Percentiles rank a stretch among this genome's conserved stretches.
Conservation (phyloP, 2,329 filamentous ascomycete species). For the Xylariomycetidae sp. region DNA sequence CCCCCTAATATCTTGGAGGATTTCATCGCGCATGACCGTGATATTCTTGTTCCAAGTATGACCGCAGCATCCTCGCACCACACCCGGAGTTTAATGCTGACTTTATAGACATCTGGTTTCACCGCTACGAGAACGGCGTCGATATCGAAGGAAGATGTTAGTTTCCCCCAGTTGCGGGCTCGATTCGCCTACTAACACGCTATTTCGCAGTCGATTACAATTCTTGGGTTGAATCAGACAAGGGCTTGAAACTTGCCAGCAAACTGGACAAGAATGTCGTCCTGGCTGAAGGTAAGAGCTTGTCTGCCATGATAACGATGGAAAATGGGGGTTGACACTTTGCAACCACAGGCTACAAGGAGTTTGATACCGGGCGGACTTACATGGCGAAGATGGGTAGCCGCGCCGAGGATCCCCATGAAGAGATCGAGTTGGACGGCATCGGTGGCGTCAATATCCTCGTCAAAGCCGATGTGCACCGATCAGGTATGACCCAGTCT, state of each 20-base stretch:
- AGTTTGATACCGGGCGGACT: conserved; percentile 83
- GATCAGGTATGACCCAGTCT: conserved; percentile 65
- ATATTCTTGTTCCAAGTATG: conserved; percentile 92
- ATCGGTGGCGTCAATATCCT: conserved; percentile 96
- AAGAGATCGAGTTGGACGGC: conserved; percentile 87
- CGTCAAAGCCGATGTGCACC: conserved; percentile 95
- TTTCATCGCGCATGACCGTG: conserved; percentile 87
- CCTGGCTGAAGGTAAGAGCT: conserved; percentile 71
- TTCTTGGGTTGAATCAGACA: conserved; percentile 93
- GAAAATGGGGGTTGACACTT: background rate
- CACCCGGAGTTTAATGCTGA: conserved; percentile 6
- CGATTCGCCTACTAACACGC: conserved; percentile 14
- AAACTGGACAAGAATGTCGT: conserved; percentile 73
- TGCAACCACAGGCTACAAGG: conserved; percentile 65
- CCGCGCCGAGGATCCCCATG: conserved; percentile 85
- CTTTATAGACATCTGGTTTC: conserved; percentile 85
- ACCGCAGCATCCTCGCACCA: conserved; percentile 10
- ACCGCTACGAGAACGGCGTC: conserved; percentile 70
- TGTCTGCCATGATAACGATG: too few species aligned
- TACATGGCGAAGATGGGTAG: conserved; percentile 92
- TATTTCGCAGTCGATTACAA: conserved; percentile 82
- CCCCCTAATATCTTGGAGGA: conserved; percentile 86
- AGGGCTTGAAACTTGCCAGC: conserved; percentile 68
- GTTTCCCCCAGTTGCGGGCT: conserved; percentile 25
- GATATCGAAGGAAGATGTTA: conserved; percentile 94